Conservation (phyloP, 768 basidiomycete species). For the Pseudohyphozyma bogoriensis region DNA sequence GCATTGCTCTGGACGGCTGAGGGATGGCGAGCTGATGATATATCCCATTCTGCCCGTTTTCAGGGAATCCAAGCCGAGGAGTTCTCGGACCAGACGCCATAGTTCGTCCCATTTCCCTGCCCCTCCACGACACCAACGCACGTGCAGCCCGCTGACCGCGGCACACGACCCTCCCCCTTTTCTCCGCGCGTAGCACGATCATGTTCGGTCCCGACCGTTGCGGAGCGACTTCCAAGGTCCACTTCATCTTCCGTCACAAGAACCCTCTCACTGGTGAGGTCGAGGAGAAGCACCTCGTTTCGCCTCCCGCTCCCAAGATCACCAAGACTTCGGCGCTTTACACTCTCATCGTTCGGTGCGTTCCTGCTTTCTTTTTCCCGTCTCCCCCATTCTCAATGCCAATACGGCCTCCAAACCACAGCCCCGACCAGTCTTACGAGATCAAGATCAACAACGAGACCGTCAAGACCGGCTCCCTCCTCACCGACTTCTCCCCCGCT, state of each 20-base stretch:
- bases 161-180: background rate
- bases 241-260: constrained; percentile 99
- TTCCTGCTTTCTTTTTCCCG: constrained; percentile 18
- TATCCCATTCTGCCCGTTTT: constrained; percentile 37
- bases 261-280: constrained; percentile 82
- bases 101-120: constrained; percentile 39
- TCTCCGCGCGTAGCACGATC: constrained; percentile 27
- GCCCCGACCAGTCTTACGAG: constrained; percentile 89
- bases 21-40: too few species aligned
- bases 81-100: constrained; percentile 81
- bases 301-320: constrained; percentile 71
- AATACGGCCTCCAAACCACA: constrained; percentile 52
- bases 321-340: constrained; percentile 87
- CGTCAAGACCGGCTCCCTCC: constrained; percentile 65
- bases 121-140: background rate
- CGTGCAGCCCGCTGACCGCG: background rate
- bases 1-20: too few species aligned
- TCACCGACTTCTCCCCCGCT: constrained; percentile 85
- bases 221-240: constrained; percentile 55
- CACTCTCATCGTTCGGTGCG: constrained; percentile 83
- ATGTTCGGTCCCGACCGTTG: constrained; percentile 69
- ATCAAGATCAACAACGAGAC: constrained; percentile 80
- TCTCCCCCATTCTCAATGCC: background rate
- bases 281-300: constrained; percentile 91
- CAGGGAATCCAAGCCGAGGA: constrained; percentile 92